A percentile compares a stretch with the other conserved stretches of the same genome.
Conservation (phyloP, 148 eudicot species). For the Vaccinium myrtillus region DNA sequence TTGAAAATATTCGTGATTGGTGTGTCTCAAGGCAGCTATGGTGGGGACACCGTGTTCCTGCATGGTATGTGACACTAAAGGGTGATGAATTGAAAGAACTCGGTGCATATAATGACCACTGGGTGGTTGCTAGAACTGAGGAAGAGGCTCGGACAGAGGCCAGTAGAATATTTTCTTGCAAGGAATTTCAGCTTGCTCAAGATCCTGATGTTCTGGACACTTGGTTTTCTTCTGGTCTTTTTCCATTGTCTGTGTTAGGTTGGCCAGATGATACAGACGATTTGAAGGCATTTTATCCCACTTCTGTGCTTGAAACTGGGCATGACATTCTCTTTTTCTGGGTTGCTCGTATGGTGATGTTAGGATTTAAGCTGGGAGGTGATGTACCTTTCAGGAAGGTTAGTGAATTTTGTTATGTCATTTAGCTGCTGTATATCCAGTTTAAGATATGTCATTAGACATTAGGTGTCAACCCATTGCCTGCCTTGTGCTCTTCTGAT, state of each 20-base stretch:
- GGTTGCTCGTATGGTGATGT: slow-evolving; percentile 99
- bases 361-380: slow-evolving; percentile 79
- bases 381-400: slow-evolving; percentile 90
- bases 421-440: background rate
- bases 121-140: slow-evolving; percentile 84
- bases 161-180: slow-evolving; percentile 46
- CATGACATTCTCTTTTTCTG: slow-evolving; percentile 96
- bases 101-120: slow-evolving; percentile 78
- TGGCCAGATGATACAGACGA: slow-evolving; percentile 96
- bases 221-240: slow-evolving; percentile 95
- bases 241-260: slow-evolving; percentile 84
- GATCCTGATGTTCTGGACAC: slow-evolving; percentile 97
- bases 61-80: slow-evolving; percentile 86
- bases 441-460: background rate
- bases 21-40: slow-evolving; percentile 97
- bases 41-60: slow-evolving; percentile 99
- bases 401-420: slow-evolving; percentile 11
- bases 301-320: slow-evolving; percentile 96
- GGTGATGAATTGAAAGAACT: slow-evolving; percentile 70
- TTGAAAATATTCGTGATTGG: slow-evolving; percentile 95
- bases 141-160: slow-evolving; percentile 79
- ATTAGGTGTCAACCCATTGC: background rate
- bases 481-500: background rate
- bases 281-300: slow-evolving; percentile 81
- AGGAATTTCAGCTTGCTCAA: slow-evolving; percentile 63